phyloP scores from a whole-genome alignment of 2,329 filamentous ascomycete species.

The Cryphonectria naterciae region DNA sequence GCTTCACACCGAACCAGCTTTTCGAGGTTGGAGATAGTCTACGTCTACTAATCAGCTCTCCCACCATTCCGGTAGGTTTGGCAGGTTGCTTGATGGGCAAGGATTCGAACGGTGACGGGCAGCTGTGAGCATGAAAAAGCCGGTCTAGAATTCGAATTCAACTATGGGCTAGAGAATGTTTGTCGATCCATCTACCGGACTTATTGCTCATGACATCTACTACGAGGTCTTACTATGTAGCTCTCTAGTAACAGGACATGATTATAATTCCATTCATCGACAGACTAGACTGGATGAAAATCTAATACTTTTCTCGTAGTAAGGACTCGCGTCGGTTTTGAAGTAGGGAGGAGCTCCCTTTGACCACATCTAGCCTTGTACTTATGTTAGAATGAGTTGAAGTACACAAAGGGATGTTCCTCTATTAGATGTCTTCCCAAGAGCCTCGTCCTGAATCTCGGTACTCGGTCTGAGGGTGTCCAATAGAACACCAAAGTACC shows the following conservation, averaged over 20 bases:
- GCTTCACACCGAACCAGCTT: background rate
- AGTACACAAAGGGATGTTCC: background rate
- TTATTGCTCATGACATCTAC: background rate
- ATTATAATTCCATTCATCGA: background rate
- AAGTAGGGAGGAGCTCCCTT: background rate
- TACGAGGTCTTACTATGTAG: background rate
- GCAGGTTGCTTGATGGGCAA: background rate
- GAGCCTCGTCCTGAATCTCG: background rate
- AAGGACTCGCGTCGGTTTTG: background rate
- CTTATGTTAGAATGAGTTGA: background rate
- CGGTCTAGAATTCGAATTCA: background rate
- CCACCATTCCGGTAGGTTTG: background rate
- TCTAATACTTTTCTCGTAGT: background rate
- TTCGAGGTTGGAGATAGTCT: background rate
- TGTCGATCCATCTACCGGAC: background rate
- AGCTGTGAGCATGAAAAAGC: background rate
- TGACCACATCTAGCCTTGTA: background rate
- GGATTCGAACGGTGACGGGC: background rate
- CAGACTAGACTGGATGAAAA: background rate
- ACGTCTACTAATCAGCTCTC: background rate
- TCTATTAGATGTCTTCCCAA: background rate
- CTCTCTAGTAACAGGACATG: too few species aligned
- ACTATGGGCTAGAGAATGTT: background rate
- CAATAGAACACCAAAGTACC: background rate
- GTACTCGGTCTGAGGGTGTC: too few species aligned